Evolutionary conservation across 2,329 filamentous ascomycete species (phyloP).

Genomic region (Aureobasidium subglaciale): DNA sequence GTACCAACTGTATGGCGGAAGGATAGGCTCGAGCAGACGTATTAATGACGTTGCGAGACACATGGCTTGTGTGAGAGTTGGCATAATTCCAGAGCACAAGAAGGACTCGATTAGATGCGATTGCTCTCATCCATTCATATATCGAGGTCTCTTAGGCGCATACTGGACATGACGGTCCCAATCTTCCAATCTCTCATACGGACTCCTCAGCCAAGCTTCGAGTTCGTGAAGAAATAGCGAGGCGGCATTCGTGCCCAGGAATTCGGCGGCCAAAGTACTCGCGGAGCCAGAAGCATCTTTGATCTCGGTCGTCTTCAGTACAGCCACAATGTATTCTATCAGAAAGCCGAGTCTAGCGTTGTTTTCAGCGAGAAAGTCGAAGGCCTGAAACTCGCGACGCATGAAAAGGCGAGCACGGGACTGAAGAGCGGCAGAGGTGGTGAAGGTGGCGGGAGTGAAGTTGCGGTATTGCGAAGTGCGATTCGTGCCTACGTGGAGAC

Average conservation of each 20-base stretch:
- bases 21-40: no score
- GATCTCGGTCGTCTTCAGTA: constrained; percentile 75
- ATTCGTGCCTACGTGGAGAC: constrained; percentile 76
- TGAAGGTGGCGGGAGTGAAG: constrained; percentile 61
- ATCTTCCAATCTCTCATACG: constrained; percentile 60
- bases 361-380: constrained; percentile 58
- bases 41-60: no score
- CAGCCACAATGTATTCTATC: constrained; percentile 76
- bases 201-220: constrained; percentile 73
- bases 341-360: constrained; percentile 67
- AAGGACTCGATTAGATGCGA: no score
- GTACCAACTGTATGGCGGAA: no score
- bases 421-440: constrained; percentile 57
- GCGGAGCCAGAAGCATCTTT: constrained; percentile 72
- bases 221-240: constrained; percentile 79
- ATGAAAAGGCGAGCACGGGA: constrained; percentile 75
- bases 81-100: no score
- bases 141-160: constrained; percentile 9
- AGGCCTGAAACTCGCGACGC: constrained; percentile 75
- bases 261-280: constrained; percentile 71
- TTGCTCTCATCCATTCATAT: not conserved
- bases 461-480: constrained; percentile 68
- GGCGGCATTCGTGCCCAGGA: constrained; percentile 66
- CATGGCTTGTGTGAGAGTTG: no score
- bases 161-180: constrained; percentile 84